Base-by-base conservation (phyloP, 2,329 filamentous ascomycete genomes). In the Zarea fungicola region DNA sequence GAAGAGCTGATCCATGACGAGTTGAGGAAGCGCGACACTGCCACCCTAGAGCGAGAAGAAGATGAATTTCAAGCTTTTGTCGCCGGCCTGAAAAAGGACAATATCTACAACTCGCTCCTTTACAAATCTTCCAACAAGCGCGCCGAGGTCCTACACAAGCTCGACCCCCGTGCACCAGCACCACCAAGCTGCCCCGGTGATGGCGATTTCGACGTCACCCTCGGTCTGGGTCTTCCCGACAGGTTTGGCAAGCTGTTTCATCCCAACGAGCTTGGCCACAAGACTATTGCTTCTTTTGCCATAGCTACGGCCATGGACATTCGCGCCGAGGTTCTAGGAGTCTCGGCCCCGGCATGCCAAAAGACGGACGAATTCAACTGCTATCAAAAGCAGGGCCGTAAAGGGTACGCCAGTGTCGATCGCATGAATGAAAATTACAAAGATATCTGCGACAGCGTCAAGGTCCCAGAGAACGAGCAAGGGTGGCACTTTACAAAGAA, bases 191-290 rank as follows among this genome's bases (percentile, higher is more conserved):
- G 63, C 47, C 62, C 62, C 14, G 56, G 56, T 3, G 59, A 61
- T 41, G 46, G 32, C 25, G 34, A 34, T n/a, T 28, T 48, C 22
- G 50, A 50, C 25, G 31, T 34, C 19, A 43, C 50, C 8, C 51
- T 54, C n/a, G 48, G 48, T n/a, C 26, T 64, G 14, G 58, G 59
- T 2, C 47, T 64, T n/a, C 65, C 64, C 7, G 63, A 66, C 56
- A 51, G 36, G 10, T 51, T 65, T 42, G 59, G 56, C 8, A 54
- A 53, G 23, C 58, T 58, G 42, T 68, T 69, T 51, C 65, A 68
- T 49, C 63, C 65, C 10, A 68, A 65, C 52, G 46, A 53, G 32
- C 40, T 29, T 9, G 60, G 59, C 32, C 59, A 63, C 53, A 37
- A 57, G 19, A 54, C 52, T 35, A 64, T 65, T 5, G 62, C 63